These are phyloP conservation scores for Erigeron canadensis DNA, from an alignment of 129 eudicot genomes.

Conservation along the genomic window DNA sequence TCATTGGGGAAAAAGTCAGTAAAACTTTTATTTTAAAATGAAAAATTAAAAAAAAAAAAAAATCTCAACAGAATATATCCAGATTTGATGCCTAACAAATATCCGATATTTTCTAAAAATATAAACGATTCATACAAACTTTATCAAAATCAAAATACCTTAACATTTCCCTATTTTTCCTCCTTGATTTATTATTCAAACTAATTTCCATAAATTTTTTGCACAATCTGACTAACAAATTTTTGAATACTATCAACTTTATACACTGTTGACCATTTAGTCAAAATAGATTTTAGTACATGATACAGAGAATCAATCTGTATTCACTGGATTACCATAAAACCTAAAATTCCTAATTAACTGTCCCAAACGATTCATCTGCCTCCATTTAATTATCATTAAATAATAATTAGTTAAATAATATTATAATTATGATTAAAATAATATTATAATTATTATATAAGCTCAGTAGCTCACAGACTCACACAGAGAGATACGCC, in stretches of 20 bases:
- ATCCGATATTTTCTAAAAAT: not conserved
- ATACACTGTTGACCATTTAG: not conserved
- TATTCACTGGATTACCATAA: not conserved
- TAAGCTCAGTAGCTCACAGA: not conserved
- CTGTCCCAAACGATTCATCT: not conserved
- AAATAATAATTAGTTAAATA: no score
- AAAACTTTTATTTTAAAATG: not conserved
- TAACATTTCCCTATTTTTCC: conserved; percentile 12
- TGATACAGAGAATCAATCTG: not conserved
- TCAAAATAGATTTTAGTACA: not conserved
- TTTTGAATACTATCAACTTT: not conserved
- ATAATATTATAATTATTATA: not conserved
- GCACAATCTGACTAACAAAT: conserved; percentile 5
- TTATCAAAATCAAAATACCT: not conserved
- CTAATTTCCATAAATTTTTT: not conserved
- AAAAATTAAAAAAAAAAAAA: conserved; percentile 21
- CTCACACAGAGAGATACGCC: not conserved
- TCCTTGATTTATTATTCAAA: conserved; percentile 16
- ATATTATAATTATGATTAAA: no score
- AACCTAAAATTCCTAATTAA: not conserved
- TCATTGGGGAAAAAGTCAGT: not conserved
- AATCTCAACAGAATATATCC: conserved; percentile 28
- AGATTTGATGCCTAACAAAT: not conserved
- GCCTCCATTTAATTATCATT: not conserved
- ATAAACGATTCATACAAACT: not conserved